phyloP scores from a whole-genome alignment of 192 early-diverging fungal genomes.

The Backusella mclennaniae region DNA sequence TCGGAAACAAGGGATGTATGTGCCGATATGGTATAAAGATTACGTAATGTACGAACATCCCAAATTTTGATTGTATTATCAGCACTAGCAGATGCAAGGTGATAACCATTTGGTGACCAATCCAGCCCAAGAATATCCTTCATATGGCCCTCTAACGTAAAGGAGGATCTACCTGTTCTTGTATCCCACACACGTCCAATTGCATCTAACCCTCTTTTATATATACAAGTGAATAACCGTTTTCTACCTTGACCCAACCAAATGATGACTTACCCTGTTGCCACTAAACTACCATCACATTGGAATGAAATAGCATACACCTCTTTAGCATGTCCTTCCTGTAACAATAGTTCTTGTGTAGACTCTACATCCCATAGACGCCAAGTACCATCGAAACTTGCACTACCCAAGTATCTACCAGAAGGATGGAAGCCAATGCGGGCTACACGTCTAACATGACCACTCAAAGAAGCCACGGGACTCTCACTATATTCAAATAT shows the following conservation, averaged over 20 bases:
- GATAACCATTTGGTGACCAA: constrained; percentile 92
- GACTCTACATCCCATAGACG: constrained; percentile 92
- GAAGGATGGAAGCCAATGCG: constrained; percentile 90
- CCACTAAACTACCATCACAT: constrained; percentile 85
- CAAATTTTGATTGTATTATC: constrained; percentile 93
- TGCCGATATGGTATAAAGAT: constrained; percentile 83
- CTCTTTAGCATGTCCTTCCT: constrained; percentile 94
- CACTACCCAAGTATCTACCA: constrained; percentile 75
- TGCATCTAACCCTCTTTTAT: constrained; percentile 82
- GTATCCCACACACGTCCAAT: constrained; percentile 95
- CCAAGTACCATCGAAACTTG: constrained; percentile 88
- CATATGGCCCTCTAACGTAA: constrained; percentile 89
- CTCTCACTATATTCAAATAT: constrained; percentile 38
- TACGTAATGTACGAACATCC: constrained; percentile 81
- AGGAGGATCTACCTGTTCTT: constrained; percentile 85
- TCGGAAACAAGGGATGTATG: constrained; percentile 89
- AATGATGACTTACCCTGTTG: constrained; percentile 63
- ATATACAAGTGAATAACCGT: constrained; percentile 9
- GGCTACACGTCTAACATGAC: constrained; percentile 81
- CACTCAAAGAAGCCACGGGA: constrained; percentile 75
- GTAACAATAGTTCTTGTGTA: constrained; percentile 74
- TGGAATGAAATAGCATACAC: constrained; percentile 94
- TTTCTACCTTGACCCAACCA: background rate
- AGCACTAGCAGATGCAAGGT: constrained; percentile 86
- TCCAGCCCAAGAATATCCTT: constrained; percentile 87